A percentile compares a stretch with the other conserved stretches of the same genome.
Evolutionary conservation across 2,329 filamentous ascomycete species (phyloP).

Genomic region (Pseudogymnoascus sp.): DNA sequence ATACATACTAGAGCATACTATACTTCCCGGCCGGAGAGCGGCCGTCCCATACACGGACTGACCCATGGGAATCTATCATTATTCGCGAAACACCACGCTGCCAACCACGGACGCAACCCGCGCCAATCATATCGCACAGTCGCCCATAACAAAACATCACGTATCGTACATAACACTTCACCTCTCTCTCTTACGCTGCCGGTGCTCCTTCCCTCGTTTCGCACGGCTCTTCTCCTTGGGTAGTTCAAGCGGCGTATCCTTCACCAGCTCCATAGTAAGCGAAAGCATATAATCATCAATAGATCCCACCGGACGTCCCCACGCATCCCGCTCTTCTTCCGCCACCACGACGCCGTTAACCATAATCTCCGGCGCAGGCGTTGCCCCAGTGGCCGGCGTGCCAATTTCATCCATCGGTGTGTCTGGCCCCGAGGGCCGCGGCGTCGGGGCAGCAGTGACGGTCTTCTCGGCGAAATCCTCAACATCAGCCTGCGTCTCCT

Average conservation of each 20-base stretch:
- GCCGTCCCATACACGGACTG: background rate
- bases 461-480: slow-evolving; percentile 71
- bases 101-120: background rate
- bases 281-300: slow-evolving; percentile 71
- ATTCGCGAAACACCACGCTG: background rate
- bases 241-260: slow-evolving; percentile 51
- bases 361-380: slow-evolving; percentile 15
- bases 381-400: slow-evolving; percentile 36
- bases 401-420: slow-evolving; percentile 23
- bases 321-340: slow-evolving; percentile 49
- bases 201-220: slow-evolving; percentile 35
- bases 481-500: slow-evolving; percentile 79
- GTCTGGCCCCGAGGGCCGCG: slow-evolving; percentile 18
- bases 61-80: background rate
- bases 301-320: slow-evolving; percentile 47
- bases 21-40: background rate
- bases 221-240: slow-evolving; percentile 58
- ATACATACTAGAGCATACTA: slow-evolving; percentile 1
- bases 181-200: background rate
- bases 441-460: slow-evolving; percentile 24
- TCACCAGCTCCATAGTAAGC: slow-evolving; percentile 56
- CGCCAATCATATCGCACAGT: slow-evolving; percentile 4
- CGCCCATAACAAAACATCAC: background rate
- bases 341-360: background rate
- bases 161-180: background rate